A percentile compares a stretch with the other conserved stretches of the same genome.
phyloP scores from a whole-genome alignment of 192 early-diverging fungal genomes.

The Podila verticillata region DNA sequence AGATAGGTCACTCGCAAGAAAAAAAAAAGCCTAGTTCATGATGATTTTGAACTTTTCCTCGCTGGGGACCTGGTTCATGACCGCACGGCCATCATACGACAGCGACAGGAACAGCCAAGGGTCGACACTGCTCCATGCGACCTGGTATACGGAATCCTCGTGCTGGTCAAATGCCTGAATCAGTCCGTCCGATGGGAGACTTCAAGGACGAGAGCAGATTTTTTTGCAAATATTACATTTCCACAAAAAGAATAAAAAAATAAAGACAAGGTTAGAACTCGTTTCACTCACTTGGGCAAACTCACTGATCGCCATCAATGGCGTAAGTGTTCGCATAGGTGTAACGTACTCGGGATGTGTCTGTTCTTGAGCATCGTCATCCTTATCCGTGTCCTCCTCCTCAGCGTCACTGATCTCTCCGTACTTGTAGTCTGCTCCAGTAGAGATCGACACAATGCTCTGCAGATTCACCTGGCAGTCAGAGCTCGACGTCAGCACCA shows the following conservation, averaged over 20 bases:
- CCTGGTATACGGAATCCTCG: conserved; percentile 93
- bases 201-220: not conserved
- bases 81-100: conserved; percentile 94
- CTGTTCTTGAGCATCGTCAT: conserved; percentile 32
- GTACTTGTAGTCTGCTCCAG: conserved; percentile 65
- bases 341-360: conserved; percentile 33
- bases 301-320: not conserved
- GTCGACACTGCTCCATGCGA: conserved; percentile 89
- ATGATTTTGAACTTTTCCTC: conserved; percentile 90
- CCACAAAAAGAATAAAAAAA: conserved; percentile 9
- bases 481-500: conserved; percentile 84
- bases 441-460: conserved; percentile 86
- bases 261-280: not conserved
- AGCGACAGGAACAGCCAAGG: conserved; percentile 96
- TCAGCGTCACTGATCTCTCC: conserved; percentile 55
- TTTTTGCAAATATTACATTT: not conserved
- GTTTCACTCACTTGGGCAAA: not conserved
- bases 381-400: conserved; percentile 4
- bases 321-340: not conserved
- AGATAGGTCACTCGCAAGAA: no score
- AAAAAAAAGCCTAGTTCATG: conserved; percentile 17
- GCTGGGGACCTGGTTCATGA: conserved; percentile 89
- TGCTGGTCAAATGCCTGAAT: conserved; percentile 92
- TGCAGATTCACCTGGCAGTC: conserved; percentile 92
- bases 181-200: conserved; percentile 78